phyloP scores from a whole-genome alignment of 768 basidiomycete species.

The Pleurotus pulmonarius region DNA sequence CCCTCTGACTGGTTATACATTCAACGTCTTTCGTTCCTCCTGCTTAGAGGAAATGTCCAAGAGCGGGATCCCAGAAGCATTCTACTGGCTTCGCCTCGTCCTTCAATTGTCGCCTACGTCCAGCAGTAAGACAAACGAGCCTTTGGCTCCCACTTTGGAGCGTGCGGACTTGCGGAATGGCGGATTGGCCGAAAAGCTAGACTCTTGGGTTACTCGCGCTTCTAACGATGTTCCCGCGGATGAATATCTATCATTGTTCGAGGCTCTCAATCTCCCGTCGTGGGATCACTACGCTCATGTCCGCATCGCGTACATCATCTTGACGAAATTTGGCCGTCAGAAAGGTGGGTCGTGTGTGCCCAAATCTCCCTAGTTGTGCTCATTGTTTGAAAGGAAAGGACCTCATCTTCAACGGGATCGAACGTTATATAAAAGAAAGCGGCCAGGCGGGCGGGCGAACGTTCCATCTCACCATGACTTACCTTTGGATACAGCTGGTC shows the following conservation, averaged over 20 bases:
- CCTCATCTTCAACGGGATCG: slow-evolving; percentile 38
- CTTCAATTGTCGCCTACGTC: slow-evolving; percentile 20
- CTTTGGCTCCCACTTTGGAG: background rate
- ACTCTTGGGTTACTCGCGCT: slow-evolving; percentile 30
- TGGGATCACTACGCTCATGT: slow-evolving; percentile 51
- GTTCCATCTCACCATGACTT: slow-evolving; percentile 46
- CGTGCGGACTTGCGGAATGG: slow-evolving; percentile 16
- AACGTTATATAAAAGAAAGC: slow-evolving; percentile 33
- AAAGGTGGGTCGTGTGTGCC: slow-evolving; percentile 25
- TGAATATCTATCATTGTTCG: slow-evolving; percentile 32
- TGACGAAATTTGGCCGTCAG: slow-evolving; percentile 36
- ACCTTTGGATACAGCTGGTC: slow-evolving; percentile 48
- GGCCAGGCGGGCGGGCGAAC: slow-evolving; percentile 30
- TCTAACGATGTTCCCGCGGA: slow-evolving; percentile 24
- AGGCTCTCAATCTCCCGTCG: slow-evolving; percentile 26
- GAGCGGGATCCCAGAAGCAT: slow-evolving; percentile 31
- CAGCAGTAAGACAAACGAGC: background rate
- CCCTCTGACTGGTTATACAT: slow-evolving; percentile 24
- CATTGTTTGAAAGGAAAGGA: slow-evolving; percentile 31
- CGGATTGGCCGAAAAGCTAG: slow-evolving; percentile 28
- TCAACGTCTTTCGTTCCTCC: slow-evolving; percentile 24
- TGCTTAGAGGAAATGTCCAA: slow-evolving; percentile 15
- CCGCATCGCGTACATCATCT: slow-evolving; percentile 37
- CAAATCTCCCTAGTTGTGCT: background rate
- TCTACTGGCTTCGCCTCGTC: slow-evolving; percentile 33